Conservation (phyloP, 1,284 basidiomycete genomes). For the Cryptococcus sp. region DNA sequence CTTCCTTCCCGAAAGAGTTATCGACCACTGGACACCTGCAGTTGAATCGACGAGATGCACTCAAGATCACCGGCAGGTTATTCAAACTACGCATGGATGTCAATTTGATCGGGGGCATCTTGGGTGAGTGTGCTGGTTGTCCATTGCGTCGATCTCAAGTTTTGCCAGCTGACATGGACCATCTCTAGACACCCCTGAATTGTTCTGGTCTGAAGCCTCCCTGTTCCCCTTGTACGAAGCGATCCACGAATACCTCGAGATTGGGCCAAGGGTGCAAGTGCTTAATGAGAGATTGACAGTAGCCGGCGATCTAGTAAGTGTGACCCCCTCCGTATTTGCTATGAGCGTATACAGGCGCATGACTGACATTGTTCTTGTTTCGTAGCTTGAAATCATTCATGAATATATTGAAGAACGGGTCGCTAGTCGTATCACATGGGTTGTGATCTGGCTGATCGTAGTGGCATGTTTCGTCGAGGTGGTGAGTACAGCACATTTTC, state of each 20-base stretch:
- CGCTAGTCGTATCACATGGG: constrained; percentile 93
- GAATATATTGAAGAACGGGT: constrained; percentile 88
- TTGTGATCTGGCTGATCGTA: constrained; percentile 92
- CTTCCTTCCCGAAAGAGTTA: constrained; percentile 82
- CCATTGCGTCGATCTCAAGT: not conserved
- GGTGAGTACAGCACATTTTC: constrained; percentile 19
- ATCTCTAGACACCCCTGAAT: constrained; percentile 73
- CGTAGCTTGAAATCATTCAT: constrained; percentile 86
- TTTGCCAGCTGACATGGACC: not conserved
- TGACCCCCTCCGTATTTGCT: not conserved
- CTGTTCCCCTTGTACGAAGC: constrained; percentile 88
- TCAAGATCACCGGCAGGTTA: constrained; percentile 81
- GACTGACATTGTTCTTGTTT: not conserved
- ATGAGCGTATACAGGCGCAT: too few species aligned
- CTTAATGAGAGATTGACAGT: constrained; percentile 87
- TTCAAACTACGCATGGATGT: constrained; percentile 90
- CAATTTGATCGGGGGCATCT: constrained; percentile 89
- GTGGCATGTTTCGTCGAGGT: constrained; percentile 69
- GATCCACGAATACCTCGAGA: constrained; percentile 93
- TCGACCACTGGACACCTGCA: constrained; percentile 75
- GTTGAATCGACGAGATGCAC: constrained; percentile 76
- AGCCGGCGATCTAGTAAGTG: constrained; percentile 77
- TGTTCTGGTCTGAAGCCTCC: constrained; percentile 94
- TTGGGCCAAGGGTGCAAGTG: constrained; percentile 77
- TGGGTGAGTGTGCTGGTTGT: constrained; percentile 52